Evolutionary conservation across 352 stramenopile species (phyloP), one percentile per base, ranked within the genome.

Genomic region (Pythium brassicae): DNA sequence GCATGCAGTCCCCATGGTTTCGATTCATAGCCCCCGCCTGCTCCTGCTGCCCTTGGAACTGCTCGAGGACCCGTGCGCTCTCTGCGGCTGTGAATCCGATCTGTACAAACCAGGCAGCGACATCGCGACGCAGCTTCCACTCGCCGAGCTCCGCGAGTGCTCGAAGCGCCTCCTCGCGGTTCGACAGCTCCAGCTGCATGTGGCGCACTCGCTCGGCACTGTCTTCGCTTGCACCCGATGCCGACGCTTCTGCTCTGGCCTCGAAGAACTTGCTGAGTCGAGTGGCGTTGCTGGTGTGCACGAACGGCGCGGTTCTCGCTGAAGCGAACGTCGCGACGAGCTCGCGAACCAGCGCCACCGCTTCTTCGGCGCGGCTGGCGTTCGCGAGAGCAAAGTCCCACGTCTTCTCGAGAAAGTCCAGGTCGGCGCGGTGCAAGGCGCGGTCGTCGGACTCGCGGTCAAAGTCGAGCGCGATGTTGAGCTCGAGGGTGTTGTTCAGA

Each of bases 391-490:
- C 59, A 65, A 65, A 65, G 4, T 40, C 53, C 59, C 59, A 65
- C 47, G 62, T 44, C 26, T 61, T 54, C 48, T 65, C 59, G 2
- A 62, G 27, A 4, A 65, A 52, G 27, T 65, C 59, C 20, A 56
- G 23, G 11, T 65, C 53, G 4, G 53, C 50, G 15, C 53, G 59
- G n/a, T 23, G 46, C 27, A 46, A 37, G 4, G 29, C 12, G 11
- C 26, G 17, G 8, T 53, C 40, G 11, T 50, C 45, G 4, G 56
- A n/a, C n/a, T n/a, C 53, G 11, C 25, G 22, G 3, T 65, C 59
- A 34, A 56, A 51, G 9, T 35, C 49, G 19, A 65, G 12, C 3
- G 59, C 27, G 15, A 65, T 47, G 17, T 39, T 53, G n/a, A 65
- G 29, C 34, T 65, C 59, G 14, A 62, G 50, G 7, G 59, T 65